Evolutionary conservation across 2,329 filamentous ascomycete species (phyloP).

Genomic region (Aspergillus sp.): DNA sequence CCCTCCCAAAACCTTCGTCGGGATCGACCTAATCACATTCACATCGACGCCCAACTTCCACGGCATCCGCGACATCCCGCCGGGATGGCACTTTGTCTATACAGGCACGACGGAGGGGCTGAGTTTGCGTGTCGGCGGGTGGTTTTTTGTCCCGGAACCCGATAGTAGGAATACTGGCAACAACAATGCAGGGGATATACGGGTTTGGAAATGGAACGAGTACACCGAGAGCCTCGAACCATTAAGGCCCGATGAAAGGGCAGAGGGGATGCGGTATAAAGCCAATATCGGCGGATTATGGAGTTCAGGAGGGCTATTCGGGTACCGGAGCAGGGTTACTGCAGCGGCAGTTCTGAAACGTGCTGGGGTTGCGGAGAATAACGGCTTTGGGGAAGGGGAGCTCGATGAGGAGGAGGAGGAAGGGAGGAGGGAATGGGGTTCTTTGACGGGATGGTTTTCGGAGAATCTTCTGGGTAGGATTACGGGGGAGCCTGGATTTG

Average conservation of each 20-base stretch:
- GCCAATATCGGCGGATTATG: constrained; percentile 59
- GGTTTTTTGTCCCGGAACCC: constrained; percentile 54
- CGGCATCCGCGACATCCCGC: constrained; percentile 59
- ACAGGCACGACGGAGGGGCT: constrained; percentile 58
- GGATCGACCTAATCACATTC: constrained; percentile 59
- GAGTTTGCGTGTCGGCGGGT: constrained; percentile 62
- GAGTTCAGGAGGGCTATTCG: constrained; percentile 49
- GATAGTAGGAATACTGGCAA: background rate
- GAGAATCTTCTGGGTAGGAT: constrained; percentile 52
- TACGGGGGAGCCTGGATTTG: constrained; percentile 39
- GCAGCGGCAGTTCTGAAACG: background rate
- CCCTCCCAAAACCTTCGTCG: constrained; percentile 51
- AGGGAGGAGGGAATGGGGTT: constrained; percentile 54
- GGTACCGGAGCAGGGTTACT: constrained; percentile 40
- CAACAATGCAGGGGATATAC: constrained; percentile 36
- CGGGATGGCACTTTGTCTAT: constrained; percentile 63
- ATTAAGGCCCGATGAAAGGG: constrained; percentile 35
- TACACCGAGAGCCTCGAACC: constrained; percentile 38
- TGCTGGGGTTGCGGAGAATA: constrained; percentile 11
- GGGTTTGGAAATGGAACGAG: constrained; percentile 56
- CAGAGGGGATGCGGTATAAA: constrained; percentile 53
- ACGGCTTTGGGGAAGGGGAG: constrained; percentile 20
- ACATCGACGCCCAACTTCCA: constrained; percentile 62
- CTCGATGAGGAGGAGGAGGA: constrained; percentile 28
- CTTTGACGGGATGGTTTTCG: constrained; percentile 53